Conservation (phyloP, 2,329 filamentous ascomycete species). For the Elsinoe fawcettii region DNA sequence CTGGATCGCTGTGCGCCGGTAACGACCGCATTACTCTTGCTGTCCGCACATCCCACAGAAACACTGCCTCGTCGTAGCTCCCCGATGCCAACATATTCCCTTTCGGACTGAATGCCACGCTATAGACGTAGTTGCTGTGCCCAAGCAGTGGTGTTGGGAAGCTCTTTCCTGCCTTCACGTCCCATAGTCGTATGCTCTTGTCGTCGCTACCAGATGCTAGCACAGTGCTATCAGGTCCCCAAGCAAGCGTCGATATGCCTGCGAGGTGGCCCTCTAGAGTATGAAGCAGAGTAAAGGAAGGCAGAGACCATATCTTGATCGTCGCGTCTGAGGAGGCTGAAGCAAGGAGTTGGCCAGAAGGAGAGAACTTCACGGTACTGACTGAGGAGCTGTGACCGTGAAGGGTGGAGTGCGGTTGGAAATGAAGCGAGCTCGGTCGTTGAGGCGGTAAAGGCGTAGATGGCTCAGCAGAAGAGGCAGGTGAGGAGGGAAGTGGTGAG, state of each 20-base stretch:
- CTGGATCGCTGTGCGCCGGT: slow-evolving; percentile 90
- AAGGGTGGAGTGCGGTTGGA: slow-evolving; percentile 61
- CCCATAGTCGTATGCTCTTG: slow-evolving; percentile 92
- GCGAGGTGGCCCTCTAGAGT: slow-evolving; percentile 90
- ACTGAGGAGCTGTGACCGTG: slow-evolving; percentile 72
- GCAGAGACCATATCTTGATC: slow-evolving; percentile 82
- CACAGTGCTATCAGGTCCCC: slow-evolving; percentile 81
- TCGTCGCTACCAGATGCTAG: slow-evolving; percentile 91
- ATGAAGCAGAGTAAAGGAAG: slow-evolving; percentile 70
- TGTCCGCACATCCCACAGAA: slow-evolving; percentile 89
- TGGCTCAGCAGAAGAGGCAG: neutral
- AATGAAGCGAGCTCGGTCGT: slow-evolving; percentile 45
- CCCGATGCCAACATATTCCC: slow-evolving; percentile 94
- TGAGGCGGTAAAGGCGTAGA: slow-evolving; percentile 8
- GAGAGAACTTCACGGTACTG: slow-evolving; percentile 82
- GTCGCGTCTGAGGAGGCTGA: slow-evolving; percentile 80
- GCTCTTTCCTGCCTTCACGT: slow-evolving; percentile 53
- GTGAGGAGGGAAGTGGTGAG: neutral
- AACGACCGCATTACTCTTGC: slow-evolving; percentile 81
- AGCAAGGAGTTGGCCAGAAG: slow-evolving; percentile 81
- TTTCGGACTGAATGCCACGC: slow-evolving; percentile 90
- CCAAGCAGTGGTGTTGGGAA: slow-evolving; percentile 61
- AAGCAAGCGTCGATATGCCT: slow-evolving; percentile 86
- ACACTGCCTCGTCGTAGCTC: slow-evolving; percentile 94
- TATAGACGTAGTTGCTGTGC: slow-evolving; percentile 95